Evolutionary conservation across 768 basidiomycete species (phyloP).

Genomic region (Leucosporidium scottii): DNA sequence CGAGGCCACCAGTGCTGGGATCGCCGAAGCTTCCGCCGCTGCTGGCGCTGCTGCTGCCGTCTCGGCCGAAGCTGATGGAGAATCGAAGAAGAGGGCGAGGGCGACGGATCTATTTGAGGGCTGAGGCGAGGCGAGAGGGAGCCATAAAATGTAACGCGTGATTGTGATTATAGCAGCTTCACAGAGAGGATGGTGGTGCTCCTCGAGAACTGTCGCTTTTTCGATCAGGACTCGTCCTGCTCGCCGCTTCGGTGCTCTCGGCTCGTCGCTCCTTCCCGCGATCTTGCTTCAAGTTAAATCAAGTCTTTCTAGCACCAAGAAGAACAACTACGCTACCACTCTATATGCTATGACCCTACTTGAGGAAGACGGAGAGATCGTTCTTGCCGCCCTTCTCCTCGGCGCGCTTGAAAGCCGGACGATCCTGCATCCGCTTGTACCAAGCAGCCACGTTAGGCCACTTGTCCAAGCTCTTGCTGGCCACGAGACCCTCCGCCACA

Average conservation of each 20-base stretch:
- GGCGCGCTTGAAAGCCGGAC: constrained; percentile 13
- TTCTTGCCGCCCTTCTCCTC: constrained; percentile 17
- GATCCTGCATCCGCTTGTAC: constrained; percentile 8
- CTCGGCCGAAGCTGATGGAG: constrained; percentile 48
- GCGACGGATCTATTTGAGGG: constrained; percentile 73
- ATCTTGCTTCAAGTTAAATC: too few species aligned
- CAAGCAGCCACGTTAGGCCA: constrained; percentile 19
- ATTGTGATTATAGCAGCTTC: too few species aligned
- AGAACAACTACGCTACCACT: too few species aligned
- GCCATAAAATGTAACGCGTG: too few species aligned
- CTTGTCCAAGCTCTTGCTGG: not conserved
- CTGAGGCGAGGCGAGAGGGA: not conserved
- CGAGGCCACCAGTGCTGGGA: constrained; percentile 9
- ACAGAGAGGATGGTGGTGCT: too few species aligned
- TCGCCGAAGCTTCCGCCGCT: constrained; percentile 10
- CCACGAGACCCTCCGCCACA: constrained; percentile 17
- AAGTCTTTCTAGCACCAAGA: too few species aligned
- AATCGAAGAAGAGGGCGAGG: constrained; percentile 61
- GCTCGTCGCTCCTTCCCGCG: too few species aligned
- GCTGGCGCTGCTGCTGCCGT: constrained; percentile 39
- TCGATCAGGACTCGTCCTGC: too few species aligned
- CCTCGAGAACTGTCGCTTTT: too few species aligned
- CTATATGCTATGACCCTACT: too few species aligned
- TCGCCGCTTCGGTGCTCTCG: too few species aligned
- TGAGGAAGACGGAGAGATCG: constrained; percentile 12